These are phyloP conservation scores for Aspergillus neoniger DNA, from an alignment of 2,329 filamentous ascomycete species.

Conservation along the genomic window DNA sequence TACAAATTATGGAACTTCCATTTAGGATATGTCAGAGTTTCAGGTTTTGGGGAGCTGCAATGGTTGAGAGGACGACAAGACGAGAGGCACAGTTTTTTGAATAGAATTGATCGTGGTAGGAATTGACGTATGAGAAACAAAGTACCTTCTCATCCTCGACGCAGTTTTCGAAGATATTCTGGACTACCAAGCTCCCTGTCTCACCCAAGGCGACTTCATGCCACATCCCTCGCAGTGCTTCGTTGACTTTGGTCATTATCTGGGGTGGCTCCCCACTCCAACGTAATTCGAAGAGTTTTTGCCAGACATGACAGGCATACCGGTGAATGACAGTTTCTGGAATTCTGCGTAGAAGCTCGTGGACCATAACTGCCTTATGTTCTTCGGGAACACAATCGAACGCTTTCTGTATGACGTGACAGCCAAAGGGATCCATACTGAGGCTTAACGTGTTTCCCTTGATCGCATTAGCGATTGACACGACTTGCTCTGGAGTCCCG, in stretches of 20 bases:
- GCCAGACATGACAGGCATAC: conserved; percentile 99
- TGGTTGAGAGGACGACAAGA: not conserved
- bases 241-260: conserved; percentile 98
- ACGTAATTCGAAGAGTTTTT: conserved; percentile 96
- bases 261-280: conserved; percentile 94
- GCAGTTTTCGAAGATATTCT: conserved; percentile 99
- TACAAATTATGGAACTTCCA: too few relatives aligned
- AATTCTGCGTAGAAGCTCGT: conserved; percentile 90
- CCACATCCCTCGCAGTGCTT: conserved; percentile 95
- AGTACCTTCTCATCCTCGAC: conserved; percentile 95
- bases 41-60: too few relatives aligned
- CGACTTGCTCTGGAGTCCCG: conserved; percentile 88
- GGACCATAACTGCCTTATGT: conserved; percentile 99
- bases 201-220: conserved; percentile 96
- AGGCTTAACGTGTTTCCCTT: conserved; percentile 90
- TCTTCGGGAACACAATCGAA: conserved; percentile 97
- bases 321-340: conserved; percentile 98
- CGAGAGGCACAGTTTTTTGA: too few relatives aligned
- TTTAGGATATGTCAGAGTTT: too few relatives aligned
- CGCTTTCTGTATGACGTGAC: conserved; percentile 97
- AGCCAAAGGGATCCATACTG: conserved; percentile 98
- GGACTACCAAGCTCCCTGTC: conserved; percentile 95
- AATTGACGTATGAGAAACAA: not conserved
- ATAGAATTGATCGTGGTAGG: not conserved
- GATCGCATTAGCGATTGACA: conserved; percentile 92